phyloP scores from a whole-genome alignment of 192 early-diverging fungal species.

The Pecoramyces ruminantium region DNA sequence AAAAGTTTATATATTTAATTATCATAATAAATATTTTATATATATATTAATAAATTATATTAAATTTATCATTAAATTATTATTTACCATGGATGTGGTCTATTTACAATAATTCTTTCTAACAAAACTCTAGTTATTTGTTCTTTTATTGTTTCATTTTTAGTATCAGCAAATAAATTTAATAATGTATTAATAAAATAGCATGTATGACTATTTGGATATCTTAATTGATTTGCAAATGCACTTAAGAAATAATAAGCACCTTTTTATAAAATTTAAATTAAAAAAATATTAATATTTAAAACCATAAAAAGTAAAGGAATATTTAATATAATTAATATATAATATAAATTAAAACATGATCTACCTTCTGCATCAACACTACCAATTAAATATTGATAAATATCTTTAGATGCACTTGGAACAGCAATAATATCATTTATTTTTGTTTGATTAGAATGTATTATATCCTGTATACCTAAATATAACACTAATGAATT shows the following conservation, averaged over 20 bases:
- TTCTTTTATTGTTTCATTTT: conserved; percentile 72
- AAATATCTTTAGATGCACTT: conserved; percentile 64
- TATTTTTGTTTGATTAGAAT: conserved; percentile 5
- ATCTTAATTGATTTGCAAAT: conserved; percentile 90
- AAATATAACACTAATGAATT: conserved; percentile 79
- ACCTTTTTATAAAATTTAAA: conserved; percentile 19
- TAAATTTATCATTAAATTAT: too few species aligned
- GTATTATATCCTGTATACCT: conserved; percentile 57
- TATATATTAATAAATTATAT: too few species aligned
- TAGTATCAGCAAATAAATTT: conserved; percentile 64
- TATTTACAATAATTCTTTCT: background rate
- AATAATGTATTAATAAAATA: conserved; percentile 80
- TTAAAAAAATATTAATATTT: conserved; percentile 2
- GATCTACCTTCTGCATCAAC: conserved; percentile 53
- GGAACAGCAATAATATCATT: conserved; percentile 7
- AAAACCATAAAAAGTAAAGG: too few species aligned
- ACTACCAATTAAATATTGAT: conserved; percentile 55
- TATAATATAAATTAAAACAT: too few species aligned
- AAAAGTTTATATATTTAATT: too few species aligned
- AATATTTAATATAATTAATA: background rate
- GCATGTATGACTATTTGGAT: conserved; percentile 91
- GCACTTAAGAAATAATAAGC: conserved; percentile 79
- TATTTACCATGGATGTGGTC: background rate
- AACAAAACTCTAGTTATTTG: conserved; percentile 47
- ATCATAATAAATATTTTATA: too few species aligned